These are phyloP conservation scores for Microcyclosporella mali DNA, from an alignment of 2,329 filamentous ascomycete genomes.

Conservation along the genomic window DNA sequence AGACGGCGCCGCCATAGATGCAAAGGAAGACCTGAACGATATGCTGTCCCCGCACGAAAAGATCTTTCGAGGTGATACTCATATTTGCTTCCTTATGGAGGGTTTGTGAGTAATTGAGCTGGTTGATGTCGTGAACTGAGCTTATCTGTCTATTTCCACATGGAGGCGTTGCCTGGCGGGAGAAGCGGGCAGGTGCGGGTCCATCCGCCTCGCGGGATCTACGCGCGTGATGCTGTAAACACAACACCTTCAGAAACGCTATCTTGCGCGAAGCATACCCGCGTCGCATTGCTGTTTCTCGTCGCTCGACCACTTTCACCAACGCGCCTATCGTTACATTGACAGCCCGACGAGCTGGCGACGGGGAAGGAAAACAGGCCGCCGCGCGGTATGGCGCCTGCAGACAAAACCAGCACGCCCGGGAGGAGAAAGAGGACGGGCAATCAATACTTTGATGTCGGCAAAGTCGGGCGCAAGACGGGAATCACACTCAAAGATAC, in stretches of 20 bases:
- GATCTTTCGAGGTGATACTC: background rate
- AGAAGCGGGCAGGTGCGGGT: too few species aligned
- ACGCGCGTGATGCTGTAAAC: background rate
- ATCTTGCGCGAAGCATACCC: slow-evolving; percentile 4
- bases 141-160: too few species aligned
- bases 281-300: slow-evolving; percentile 2
- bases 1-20: slow-evolving; percentile 40
- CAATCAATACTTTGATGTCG: slow-evolving; percentile 31
- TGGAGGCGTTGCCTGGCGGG: too few species aligned
- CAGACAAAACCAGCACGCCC: slow-evolving; percentile 21
- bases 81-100: too few species aligned
- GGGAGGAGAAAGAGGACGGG: slow-evolving; percentile 22
- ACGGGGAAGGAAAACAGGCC: slow-evolving; percentile 25
- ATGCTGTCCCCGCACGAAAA: slow-evolving; percentile 29
- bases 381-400: slow-evolving; percentile 26
- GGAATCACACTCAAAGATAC: slow-evolving; percentile 73
- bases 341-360: slow-evolving; percentile 19
- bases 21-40: slow-evolving; percentile 36
- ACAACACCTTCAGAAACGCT: background rate
- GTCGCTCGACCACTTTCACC: slow-evolving; percentile 1
- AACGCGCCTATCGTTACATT: background rate
- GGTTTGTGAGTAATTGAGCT: too few species aligned
- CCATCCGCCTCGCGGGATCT: too few species aligned
- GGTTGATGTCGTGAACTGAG: background rate
- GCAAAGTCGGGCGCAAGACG: slow-evolving; percentile 57